Evolutionary conservation across 23 red algal genomes (phyloP).

Genomic region (Cyanidiococcus yangmingshanensis): DNA sequence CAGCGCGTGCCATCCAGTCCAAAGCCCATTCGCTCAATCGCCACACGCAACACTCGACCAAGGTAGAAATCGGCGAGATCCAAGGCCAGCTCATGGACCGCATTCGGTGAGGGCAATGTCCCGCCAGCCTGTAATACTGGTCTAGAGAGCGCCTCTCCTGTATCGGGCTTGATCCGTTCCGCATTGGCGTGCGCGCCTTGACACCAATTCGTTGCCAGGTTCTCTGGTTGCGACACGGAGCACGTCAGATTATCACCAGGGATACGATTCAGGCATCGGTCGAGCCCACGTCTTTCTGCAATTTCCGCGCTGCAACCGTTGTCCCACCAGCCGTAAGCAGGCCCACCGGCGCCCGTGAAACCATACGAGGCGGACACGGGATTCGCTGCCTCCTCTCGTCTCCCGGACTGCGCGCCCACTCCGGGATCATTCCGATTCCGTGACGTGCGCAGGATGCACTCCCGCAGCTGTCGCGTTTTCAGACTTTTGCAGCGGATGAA

Average conservation of each 20-base stretch:
- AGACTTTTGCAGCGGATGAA: background rate
- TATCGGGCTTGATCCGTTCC: background rate
- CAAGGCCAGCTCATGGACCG: background rate
- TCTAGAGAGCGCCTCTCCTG: background rate
- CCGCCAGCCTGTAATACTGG: background rate
- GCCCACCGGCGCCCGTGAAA: background rate
- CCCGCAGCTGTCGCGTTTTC: background rate
- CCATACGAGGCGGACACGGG: background rate
- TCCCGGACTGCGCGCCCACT: background rate
- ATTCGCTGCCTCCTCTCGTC: background rate
- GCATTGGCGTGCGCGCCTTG: background rate
- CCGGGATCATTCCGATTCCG: background rate
- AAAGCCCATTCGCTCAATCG: constrained; percentile 7
- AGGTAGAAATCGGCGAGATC: constrained; percentile 10
- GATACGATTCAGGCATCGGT: background rate
- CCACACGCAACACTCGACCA: background rate
- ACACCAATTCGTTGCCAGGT: background rate
- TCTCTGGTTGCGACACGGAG: background rate
- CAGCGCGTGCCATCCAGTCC: background rate
- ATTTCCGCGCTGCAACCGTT: constrained; percentile 6
- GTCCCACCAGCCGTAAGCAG: constrained; percentile 16
- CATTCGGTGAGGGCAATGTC: background rate
- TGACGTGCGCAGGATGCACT: background rate
- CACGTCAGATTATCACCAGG: background rate
- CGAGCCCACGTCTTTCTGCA: background rate